These are phyloP conservation scores for Endogone sp. DNA, from an alignment of 192 early-diverging fungal species.

Conservation along the genomic window DNA sequence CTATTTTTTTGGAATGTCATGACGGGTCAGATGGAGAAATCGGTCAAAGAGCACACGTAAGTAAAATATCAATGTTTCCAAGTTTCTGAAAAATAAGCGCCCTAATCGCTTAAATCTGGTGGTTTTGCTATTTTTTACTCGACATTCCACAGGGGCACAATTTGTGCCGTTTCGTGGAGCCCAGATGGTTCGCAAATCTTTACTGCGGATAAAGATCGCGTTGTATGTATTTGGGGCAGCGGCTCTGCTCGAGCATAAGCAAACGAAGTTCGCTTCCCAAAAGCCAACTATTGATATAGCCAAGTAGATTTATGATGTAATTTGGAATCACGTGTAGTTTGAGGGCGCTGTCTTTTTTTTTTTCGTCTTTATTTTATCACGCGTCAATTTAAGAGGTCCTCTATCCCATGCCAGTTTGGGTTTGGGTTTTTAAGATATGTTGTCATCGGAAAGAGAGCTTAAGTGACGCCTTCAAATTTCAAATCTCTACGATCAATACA, in stretches of 20 bases:
- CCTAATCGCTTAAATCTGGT: background rate
- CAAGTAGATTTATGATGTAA: too few species aligned
- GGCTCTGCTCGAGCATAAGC: background rate
- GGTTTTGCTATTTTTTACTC: background rate
- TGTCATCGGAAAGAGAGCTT: too few species aligned
- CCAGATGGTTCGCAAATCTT: slow-evolving; percentile 55
- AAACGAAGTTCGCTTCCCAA: too few species aligned
- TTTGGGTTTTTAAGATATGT: too few species aligned
- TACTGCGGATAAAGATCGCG: slow-evolving; percentile 65
- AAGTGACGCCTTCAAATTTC: too few species aligned
- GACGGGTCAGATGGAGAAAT: slow-evolving; percentile 62
- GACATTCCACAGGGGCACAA: slow-evolving; percentile 26
- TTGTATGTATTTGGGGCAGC: slow-evolving; percentile 49
- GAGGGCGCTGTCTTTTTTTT: too few species aligned
- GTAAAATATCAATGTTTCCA: slow-evolving; percentile 1
- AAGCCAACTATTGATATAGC: too few species aligned
- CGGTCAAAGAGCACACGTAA: slow-evolving; percentile 68
- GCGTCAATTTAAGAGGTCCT: too few species aligned
- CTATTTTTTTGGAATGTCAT: slow-evolving; percentile 77
- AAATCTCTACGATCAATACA: too few species aligned
- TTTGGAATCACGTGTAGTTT: too few species aligned
- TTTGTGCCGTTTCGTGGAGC: slow-evolving; percentile 72
- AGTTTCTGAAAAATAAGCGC: background rate
- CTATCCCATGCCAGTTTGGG: too few species aligned
- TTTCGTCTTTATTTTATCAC: too few species aligned